phyloP scores from a whole-genome alignment of 2,329 filamentous ascomycete genomes.

The Apiospora phragmitis region DNA sequence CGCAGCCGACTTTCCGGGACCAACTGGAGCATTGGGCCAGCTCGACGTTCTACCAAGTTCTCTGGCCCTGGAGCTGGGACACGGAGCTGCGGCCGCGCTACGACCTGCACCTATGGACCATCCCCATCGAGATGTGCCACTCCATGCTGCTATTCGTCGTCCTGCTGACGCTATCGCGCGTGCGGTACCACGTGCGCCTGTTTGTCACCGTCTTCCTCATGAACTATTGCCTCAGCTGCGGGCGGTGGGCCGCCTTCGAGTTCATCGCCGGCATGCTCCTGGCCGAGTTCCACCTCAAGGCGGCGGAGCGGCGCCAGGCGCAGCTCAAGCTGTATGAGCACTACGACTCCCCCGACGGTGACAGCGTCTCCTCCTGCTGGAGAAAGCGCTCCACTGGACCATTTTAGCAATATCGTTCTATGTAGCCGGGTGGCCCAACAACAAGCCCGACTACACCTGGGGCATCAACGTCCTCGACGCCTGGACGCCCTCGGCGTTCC shows the following conservation, averaged over 20 bases:
- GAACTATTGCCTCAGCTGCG: conserved; percentile 38
- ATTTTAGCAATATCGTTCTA: conserved; percentile 33
- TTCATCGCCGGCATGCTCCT: conserved; percentile 48
- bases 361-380: conserved; percentile 11
- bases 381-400: conserved; percentile 22
- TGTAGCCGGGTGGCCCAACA: conserved; percentile 43
- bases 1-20: conserved; percentile 25
- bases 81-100: conserved; percentile 30
- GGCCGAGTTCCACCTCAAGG: conserved; percentile 43
- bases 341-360: conserved; percentile 6
- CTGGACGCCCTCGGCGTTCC: conserved; percentile 35
- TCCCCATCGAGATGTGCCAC: conserved; percentile 47
- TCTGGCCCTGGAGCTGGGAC: conserved; percentile 32
- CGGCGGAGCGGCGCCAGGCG: conserved; percentile 22
- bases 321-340: conserved; percentile 10
- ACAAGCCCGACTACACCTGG: conserved; percentile 32
- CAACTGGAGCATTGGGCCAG: conserved; percentile 30
- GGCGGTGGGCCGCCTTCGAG: conserved; percentile 45
- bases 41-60: conserved; percentile 24
- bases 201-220: conserved; percentile 35
- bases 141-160: conserved; percentile 46
- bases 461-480: conserved; percentile 33
- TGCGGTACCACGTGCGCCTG: conserved; percentile 35
- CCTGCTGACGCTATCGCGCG: conserved; percentile 35
- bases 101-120: conserved; percentile 49